Base-by-base conservation (phyloP, 257 asterid genomes). In the Thymus quinquecostatus region DNA sequence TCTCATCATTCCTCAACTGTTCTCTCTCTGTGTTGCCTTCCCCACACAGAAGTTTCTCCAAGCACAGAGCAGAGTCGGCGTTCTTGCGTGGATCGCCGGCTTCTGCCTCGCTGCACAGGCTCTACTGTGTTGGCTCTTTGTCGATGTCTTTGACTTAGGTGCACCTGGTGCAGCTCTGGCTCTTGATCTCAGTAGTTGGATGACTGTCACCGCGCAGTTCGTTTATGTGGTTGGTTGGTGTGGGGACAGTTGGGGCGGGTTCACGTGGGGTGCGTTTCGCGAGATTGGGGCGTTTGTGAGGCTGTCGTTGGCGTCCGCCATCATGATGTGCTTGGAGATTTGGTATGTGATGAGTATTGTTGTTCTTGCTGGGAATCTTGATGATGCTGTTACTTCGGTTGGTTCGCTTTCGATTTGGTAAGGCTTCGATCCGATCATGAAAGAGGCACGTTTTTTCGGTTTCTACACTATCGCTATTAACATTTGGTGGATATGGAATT, bases 321-420 rank as follows among this genome's bases (percentile, higher is more conserved):
- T 90, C 30, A 92, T 92, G 98, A 47, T 90, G 63, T 92, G 96
- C 76, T 71, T 92, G 59, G 98, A 92, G 77, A 78, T 90, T 29
- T 92, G 98, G 97, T 92, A 92, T 64, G 82, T 88, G 90, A 90
- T 78, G 95, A 92, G 96, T 65, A 90, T 90, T 38, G 83, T 82
- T 67, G 82, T 92, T 34, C 88, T 92, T 10, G 78, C 97, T 0
- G 98, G 98, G 2, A 85, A 84, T 79, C 97, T 92, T 33, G 51
- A 85, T 10, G 74, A 87, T 79, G 96, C 97, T 0, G 93, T 88
- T 13, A 75, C 55, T 41, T 91, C 98, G 0, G 92, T 92, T 51
- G 97, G 97, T 32, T 85, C 97, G 59, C 91, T 92, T 58, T 85
- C 92, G 38, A 92, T 89, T 53, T 92, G 98, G 97, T 92, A 58